Conservation (phyloP, 306 rosid species). For the Dalbergia oliveri region DNA sequence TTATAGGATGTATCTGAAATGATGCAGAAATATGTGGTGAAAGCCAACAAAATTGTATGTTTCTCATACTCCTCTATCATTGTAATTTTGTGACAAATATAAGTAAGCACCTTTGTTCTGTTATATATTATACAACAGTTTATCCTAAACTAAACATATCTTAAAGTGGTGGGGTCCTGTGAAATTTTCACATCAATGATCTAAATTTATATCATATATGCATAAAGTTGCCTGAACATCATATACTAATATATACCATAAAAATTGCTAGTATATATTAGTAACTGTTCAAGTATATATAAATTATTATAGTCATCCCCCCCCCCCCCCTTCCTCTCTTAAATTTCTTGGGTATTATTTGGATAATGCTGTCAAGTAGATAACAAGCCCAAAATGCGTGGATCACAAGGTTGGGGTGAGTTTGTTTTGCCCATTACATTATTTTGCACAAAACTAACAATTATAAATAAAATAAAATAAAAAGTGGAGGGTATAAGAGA, state of each 20-base stretch:
- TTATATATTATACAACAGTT: neutral
- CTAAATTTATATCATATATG: neutral
- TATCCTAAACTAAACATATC: neutral
- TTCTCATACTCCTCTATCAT: neutral
- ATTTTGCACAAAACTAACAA: neutral
- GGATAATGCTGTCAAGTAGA: neutral
- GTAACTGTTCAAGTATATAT: neutral
- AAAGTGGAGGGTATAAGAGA: neutral
- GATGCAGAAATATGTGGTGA: conserved; percentile 32
- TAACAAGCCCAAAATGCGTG: conserved; percentile 8
- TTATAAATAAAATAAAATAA: too few relatives aligned
- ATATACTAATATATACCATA: neutral
- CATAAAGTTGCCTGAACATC: neutral
- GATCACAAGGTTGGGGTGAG: neutral
- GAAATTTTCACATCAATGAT: neutral
- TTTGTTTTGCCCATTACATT: conserved; percentile 1
- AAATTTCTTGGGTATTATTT: neutral
- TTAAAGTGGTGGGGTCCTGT: neutral
- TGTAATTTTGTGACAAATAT: neutral
- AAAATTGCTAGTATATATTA: neutral
- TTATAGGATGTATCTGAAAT: conserved; percentile 16
- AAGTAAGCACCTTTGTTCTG: neutral
- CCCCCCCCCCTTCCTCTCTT: too few relatives aligned
- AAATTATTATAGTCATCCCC: too few relatives aligned
- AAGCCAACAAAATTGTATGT: conserved; percentile 37